Conservation (phyloP, 2,329 filamentous ascomycete genomes). For the Ceratocystis smalleyi region DNA sequence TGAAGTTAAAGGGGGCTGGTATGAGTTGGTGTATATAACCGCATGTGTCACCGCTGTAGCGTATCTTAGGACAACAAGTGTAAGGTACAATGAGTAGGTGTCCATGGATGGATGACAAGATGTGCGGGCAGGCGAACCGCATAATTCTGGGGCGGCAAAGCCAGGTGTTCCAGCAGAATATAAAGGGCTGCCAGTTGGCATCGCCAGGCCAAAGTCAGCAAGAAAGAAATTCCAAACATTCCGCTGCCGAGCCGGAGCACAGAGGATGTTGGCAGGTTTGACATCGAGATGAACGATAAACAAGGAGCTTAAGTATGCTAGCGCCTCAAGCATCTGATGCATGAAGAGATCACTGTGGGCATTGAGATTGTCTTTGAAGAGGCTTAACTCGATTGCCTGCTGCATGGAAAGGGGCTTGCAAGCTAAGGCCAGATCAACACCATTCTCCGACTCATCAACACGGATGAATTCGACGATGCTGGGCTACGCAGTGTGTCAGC, state of each 20-base stretch:
- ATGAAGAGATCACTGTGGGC: conserved; percentile 2
- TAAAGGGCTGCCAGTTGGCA: not conserved
- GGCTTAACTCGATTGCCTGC: not conserved
- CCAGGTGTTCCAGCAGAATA: not conserved
- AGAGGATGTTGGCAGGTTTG: conserved; percentile 14
- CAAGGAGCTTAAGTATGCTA: not conserved
- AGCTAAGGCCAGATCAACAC: not conserved
- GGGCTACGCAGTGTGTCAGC: not conserved
- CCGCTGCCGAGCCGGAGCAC: not conserved
- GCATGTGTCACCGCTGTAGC: not conserved
- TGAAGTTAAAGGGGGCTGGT: not conserved
- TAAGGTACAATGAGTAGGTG: conserved; percentile 4
- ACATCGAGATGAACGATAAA: conserved; percentile 12
- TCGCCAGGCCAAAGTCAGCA: conserved; percentile 10
- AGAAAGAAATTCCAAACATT: conserved; percentile 8
- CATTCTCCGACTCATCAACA: not conserved
- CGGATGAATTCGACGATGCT: conserved; percentile 9
- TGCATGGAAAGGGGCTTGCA: not conserved
- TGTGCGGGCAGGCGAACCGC: not conserved
- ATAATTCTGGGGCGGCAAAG: conserved; percentile 7
- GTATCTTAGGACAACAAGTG: not conserved
- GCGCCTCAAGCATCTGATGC: conserved; percentile 10
- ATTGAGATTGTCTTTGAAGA: not conserved
- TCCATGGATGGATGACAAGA: conserved; percentile 6
- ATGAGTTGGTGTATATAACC: not conserved